A percentile compares a stretch with the other conserved stretches of the same genome.
Evolutionary conservation across 75 land plant genomes (phyloP).

Genomic region (Pinus taeda): DNA sequence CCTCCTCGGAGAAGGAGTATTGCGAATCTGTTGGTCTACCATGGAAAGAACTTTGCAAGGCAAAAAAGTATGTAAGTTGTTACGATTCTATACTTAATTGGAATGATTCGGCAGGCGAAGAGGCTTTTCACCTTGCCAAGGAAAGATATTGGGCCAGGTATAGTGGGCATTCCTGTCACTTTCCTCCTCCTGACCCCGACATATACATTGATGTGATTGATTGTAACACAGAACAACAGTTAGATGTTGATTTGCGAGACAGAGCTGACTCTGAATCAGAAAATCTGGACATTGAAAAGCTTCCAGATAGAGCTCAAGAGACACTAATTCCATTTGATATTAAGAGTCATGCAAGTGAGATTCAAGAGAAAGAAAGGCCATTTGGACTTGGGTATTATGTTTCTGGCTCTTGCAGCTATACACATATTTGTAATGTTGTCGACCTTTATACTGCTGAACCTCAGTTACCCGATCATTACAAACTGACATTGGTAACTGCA

Average conservation of each 20-base stretch:
- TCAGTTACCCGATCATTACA: background rate
- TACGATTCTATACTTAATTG: slow-evolving; percentile 36
- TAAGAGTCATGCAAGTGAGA: background rate
- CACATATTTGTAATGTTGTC: background rate
- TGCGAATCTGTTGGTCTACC: slow-evolving; percentile 29
- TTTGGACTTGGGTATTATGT: background rate
- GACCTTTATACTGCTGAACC: slow-evolving; percentile 1
- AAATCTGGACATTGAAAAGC: background rate
- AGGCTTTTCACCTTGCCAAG: slow-evolving; percentile 55
- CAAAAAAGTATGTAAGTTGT: slow-evolving; percentile 16
- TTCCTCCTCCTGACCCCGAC: slow-evolving; percentile 47
- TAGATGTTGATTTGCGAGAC: slow-evolving; percentile 18
- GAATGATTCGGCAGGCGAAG: slow-evolving; percentile 59
- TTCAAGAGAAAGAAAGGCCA: background rate
- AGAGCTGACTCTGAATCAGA: background rate
- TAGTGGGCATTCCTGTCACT: slow-evolving; percentile 26
- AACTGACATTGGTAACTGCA: background rate
- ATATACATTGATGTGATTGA: slow-evolving; percentile 49
- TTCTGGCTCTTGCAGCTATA: background rate
- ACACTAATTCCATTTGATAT: background rate
- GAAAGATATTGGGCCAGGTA: slow-evolving; percentile 33
- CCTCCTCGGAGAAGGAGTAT: slow-evolving; percentile 57
- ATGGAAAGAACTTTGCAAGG: slow-evolving; percentile 39
- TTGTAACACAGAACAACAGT: slow-evolving; percentile 15
- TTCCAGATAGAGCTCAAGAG: background rate